These are phyloP conservation scores for Typha latifolia DNA, from an alignment of 176 grass and related monocot genomes.

Conservation along the genomic window DNA sequence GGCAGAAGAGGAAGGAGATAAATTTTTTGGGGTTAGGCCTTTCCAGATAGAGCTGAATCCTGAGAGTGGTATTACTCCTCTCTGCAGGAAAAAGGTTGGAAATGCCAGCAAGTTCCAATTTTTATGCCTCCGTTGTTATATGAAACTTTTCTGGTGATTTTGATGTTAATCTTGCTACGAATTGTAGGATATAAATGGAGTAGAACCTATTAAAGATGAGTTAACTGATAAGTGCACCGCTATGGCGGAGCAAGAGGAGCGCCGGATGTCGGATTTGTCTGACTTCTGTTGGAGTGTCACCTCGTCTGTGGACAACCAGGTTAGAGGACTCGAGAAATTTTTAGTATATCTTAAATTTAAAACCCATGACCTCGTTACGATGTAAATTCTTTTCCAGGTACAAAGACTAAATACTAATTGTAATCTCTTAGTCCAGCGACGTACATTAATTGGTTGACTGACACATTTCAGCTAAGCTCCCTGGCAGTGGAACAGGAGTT, in stretches of 20 bases:
- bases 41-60: slow-evolving; percentile 5
- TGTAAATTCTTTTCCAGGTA: no score
- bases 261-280: slow-evolving; percentile 78
- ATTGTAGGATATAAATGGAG: slow-evolving; percentile 19
- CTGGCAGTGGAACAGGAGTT: slow-evolving; percentile 61
- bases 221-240: slow-evolving; percentile 15
- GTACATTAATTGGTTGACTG: slow-evolving; percentile 2
- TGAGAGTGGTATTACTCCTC: slow-evolving; percentile 19
- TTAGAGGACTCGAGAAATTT: not conserved
- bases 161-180: slow-evolving; percentile 7
- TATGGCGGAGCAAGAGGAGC: slow-evolving; percentile 63
- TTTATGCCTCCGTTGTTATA: not conserved
- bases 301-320: slow-evolving; percentile 68
- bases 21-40: not conserved
- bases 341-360: not conserved
- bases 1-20: slow-evolving; percentile 12
- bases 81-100: slow-evolving; percentile 30
- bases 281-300: slow-evolving; percentile 88
- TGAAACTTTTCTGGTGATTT: not conserved
- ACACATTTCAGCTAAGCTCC: slow-evolving; percentile 44
- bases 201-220: slow-evolving; percentile 24
- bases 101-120: not conserved
- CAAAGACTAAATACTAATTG: no score
- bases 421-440: not conserved
- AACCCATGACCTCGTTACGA: not conserved